Evolutionary conservation across 2,329 filamentous ascomycete genomes (phyloP).

Genomic region (Macrophomina tecta): DNA sequence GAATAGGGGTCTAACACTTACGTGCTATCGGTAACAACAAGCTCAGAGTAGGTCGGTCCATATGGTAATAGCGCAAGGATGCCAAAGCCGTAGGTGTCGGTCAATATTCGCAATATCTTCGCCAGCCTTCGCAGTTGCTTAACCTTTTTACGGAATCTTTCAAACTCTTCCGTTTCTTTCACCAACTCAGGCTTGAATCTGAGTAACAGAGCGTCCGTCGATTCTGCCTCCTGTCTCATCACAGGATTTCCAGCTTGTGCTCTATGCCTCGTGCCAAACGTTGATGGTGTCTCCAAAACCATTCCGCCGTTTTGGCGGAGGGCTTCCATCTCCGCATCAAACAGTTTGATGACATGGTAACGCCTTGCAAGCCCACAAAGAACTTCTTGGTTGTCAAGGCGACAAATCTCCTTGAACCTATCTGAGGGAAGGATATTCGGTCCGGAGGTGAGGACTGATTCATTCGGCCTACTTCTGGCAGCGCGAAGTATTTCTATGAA

Average conservation of each 20-base stretch:
- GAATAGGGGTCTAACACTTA: not conserved
- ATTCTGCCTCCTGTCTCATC: conserved; percentile 18
- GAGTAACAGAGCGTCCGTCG: conserved; percentile 4
- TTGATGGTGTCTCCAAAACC: conserved; percentile 21
- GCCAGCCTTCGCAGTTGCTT: conserved; percentile 25
- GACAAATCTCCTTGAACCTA: conserved; percentile 24
- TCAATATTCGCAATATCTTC: conserved; percentile 17
- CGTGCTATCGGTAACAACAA: conserved; percentile 24
- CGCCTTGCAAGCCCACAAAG: conserved; percentile 22
- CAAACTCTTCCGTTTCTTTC: not conserved
- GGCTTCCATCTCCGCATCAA: conserved; percentile 2
- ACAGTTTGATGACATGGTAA: conserved; percentile 28
- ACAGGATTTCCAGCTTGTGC: conserved; percentile 22
- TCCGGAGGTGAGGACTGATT: not conserved
- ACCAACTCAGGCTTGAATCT: conserved; percentile 8
- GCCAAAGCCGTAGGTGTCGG: conserved; percentile 26
- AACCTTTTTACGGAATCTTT: conserved; percentile 10
- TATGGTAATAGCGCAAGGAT: conserved; percentile 28
- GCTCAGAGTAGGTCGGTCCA: conserved; percentile 21
- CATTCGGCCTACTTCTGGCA: conserved; percentile 5
- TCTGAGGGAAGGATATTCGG: not conserved
- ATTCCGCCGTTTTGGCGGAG: conserved; percentile 19
- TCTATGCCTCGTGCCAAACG: conserved; percentile 1
- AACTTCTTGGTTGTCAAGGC: conserved; percentile 25
- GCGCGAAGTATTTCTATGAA: conserved; percentile 17